Evolutionary conservation across 805 yeast species (phyloP).

Genomic region (Wickerhamiella shivajii): DNA sequence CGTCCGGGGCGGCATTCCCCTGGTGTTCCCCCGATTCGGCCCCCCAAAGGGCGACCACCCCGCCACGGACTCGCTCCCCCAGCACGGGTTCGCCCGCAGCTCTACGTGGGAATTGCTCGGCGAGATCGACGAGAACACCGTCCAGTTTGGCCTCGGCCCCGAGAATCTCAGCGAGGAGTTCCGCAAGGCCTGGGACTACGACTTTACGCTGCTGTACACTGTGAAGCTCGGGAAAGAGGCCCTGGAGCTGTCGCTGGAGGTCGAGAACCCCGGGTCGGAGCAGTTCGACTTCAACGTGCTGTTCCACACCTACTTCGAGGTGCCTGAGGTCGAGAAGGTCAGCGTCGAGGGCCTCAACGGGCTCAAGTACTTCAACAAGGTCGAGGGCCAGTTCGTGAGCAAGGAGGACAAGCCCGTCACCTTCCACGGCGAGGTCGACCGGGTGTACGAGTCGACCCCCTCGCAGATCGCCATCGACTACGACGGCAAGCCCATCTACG

Average conservation of each 20-base stretch:
- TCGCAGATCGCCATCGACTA: conserved; percentile 48
- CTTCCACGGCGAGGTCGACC: conserved; percentile 52
- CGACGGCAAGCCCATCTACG: conserved; percentile 55
- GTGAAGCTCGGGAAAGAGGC: conserved; percentile 41
- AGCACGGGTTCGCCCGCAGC: conserved; percentile 92
- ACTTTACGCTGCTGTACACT: conserved; percentile 65
- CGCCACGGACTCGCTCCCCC: conserved; percentile 53
- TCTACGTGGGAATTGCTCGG: conserved; percentile 91
- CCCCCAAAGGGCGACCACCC: conserved; percentile 27
- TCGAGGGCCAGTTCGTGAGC: conserved; percentile 33
- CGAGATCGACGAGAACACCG: conserved; percentile 51
- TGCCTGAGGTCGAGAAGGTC: conserved; percentile 64
- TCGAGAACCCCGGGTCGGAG: conserved; percentile 51
- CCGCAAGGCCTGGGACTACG: conserved; percentile 45
- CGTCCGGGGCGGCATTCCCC: conserved; percentile 93
- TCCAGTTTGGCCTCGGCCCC: conserved; percentile 84
- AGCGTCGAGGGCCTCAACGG: conserved; percentile 69
- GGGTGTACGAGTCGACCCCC: conserved; percentile 55
- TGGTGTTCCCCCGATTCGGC: conserved; percentile 84
- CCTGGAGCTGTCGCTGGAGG: conserved; percentile 46
- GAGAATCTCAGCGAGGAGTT: conserved; percentile 58
- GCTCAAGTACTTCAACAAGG: conserved; percentile 59
- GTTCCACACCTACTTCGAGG: conserved; percentile 76
- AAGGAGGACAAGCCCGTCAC: conserved; percentile 21
- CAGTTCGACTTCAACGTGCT: conserved; percentile 81